These are phyloP conservation scores for Blumeriella jaapii DNA, from an alignment of 2,329 filamentous ascomycete genomes.

Conservation along the genomic window DNA sequence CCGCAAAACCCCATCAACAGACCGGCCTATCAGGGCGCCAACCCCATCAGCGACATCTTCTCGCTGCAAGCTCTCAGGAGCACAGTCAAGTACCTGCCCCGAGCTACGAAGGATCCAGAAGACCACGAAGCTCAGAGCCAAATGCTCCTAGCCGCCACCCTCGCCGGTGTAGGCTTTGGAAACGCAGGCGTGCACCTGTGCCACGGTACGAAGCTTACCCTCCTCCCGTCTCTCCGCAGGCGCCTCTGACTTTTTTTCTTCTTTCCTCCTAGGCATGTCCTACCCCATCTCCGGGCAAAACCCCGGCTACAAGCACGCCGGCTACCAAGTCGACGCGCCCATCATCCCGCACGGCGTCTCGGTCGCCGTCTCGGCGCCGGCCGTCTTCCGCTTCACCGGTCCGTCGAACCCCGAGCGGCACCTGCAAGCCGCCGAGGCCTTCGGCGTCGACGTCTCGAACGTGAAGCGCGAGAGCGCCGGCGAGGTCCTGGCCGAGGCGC, in stretches of 20 bases:
- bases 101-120: conserved; percentile 76
- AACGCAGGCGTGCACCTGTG: conserved; percentile 92
- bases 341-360: conserved; percentile 95
- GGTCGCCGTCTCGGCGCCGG: conserved; percentile 84
- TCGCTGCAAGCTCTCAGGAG: conserved; percentile 71
- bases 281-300: conserved; percentile 97
- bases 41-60: conserved; percentile 97
- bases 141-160: conserved; percentile 89
- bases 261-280: conserved; percentile 62
- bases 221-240: background rate
- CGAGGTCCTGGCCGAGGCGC: conserved; percentile 72
- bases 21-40: conserved; percentile 92
- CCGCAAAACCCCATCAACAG: conserved; percentile 82
- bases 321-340: conserved; percentile 65
- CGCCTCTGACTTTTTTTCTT: background rate
- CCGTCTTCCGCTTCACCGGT: conserved; percentile 88
- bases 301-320: conserved; percentile 74
- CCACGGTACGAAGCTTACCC: conserved; percentile 35
- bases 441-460: conserved; percentile 79
- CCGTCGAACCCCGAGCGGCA: conserved; percentile 89
- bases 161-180: conserved; percentile 92
- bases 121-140: conserved; percentile 87
- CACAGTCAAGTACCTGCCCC: conserved; percentile 86
- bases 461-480: conserved; percentile 86
- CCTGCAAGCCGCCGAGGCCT: conserved; percentile 75